Evolutionary conservation across 495 filamentous ascomycete genomes (phyloP).

Genomic region (Penicillium pulvis): DNA sequence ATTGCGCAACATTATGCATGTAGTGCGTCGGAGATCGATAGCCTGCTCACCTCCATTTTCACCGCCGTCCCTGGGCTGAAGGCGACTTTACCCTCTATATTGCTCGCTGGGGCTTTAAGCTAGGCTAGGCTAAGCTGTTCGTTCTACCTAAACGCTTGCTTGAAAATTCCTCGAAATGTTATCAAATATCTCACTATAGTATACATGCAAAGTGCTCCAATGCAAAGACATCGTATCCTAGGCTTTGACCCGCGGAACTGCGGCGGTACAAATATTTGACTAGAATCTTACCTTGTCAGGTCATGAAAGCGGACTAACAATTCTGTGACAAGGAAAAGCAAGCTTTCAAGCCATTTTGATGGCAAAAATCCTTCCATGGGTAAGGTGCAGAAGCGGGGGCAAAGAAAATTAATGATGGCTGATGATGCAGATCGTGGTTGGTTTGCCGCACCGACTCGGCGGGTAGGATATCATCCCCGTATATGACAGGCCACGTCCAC

Average conservation of each 20-base stretch:
- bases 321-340: slow-evolving; percentile 2
- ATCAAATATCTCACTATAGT: too few relatives aligned
- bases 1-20: background rate
- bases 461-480: background rate
- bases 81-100: slow-evolving; percentile 10
- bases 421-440: background rate
- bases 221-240: too few relatives aligned
- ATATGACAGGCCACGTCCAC: background rate
- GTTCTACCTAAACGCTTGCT: too few relatives aligned
- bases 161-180: too few relatives aligned
- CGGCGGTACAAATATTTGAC: too few relatives aligned
- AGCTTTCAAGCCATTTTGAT: background rate
- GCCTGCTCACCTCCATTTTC: slow-evolving; percentile 39
- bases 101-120: background rate
- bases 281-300: too few relatives aligned
- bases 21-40: slow-evolving; percentile 26
- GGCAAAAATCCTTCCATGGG: background rate
- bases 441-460: background rate
- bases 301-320: background rate
- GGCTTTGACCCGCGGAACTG: too few relatives aligned
- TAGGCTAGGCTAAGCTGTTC: too few relatives aligned
- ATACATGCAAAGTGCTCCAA: too few relatives aligned
- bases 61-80: slow-evolving; percentile 14
- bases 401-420: background rate
- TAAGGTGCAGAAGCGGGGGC: background rate